Percentiles rank a stretch among this genome's conserved stretches.
These are phyloP conservation scores for Trametes coccinea DNA, from an alignment of 768 basidiomycete genomes.

Conservation along the genomic window DNA sequence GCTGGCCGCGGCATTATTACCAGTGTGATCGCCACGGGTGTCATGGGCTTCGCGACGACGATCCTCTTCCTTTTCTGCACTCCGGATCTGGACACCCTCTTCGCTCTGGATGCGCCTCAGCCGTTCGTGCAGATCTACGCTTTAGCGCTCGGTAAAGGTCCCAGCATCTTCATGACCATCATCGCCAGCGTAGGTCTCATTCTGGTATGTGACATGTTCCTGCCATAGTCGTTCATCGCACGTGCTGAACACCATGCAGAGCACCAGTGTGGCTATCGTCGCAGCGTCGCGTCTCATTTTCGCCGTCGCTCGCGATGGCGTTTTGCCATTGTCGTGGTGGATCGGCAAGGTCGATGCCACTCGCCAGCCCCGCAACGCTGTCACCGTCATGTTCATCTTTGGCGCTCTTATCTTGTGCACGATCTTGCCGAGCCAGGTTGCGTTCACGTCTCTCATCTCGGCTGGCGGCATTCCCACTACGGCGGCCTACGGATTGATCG, in stretches of 20 bases:
- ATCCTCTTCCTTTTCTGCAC: constrained; percentile 86
- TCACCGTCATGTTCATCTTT: constrained; percentile 84
- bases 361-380: constrained; percentile 81
- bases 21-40: constrained; percentile 75
- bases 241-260: constrained; percentile 43
- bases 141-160: constrained; percentile 75
- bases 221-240: background rate
- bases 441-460: constrained; percentile 88
- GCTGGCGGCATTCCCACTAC: constrained; percentile 87
- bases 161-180: constrained; percentile 84
- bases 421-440: constrained; percentile 86
- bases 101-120: constrained; percentile 79
- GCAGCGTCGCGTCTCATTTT: constrained; percentile 88
- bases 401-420: constrained; percentile 77
- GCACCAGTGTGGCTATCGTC: constrained; percentile 84
- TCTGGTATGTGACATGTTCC: constrained; percentile 49
- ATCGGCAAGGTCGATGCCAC: constrained; percentile 69
- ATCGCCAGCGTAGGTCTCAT: constrained; percentile 85
- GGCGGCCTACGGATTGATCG: constrained; percentile 84
- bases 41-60: constrained; percentile 75
- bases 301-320: constrained; percentile 93
- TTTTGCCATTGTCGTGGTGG: constrained; percentile 82
- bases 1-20: constrained; percentile 83
- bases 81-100: constrained; percentile 74
- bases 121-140: constrained; percentile 91